Conservation (phyloP, 73 alveolate species). For the Paramecium caudatum region DNA sequence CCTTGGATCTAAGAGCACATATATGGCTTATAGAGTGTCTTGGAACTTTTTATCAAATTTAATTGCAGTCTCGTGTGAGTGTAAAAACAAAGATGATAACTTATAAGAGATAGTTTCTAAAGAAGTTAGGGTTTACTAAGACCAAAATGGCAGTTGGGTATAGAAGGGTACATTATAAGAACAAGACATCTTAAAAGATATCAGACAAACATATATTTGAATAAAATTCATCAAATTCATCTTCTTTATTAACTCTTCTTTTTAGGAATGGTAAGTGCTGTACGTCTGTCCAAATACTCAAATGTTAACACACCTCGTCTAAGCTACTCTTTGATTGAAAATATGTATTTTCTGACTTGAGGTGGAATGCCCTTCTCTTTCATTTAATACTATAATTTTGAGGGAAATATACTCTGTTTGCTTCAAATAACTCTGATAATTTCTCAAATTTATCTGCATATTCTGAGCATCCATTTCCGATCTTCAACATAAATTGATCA, state of each 20-base stretch:
- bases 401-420: constrained; percentile 27
- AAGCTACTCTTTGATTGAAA: constrained; percentile 79
- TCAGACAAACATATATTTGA: too few relatives aligned
- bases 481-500: constrained; percentile 78
- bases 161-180: neutral
- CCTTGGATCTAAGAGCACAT: neutral
- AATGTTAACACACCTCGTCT: constrained; percentile 84
- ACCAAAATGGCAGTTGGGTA: constrained; percentile 22
- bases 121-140: constrained; percentile 19
- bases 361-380: constrained; percentile 83
- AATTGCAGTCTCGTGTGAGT: constrained; percentile 42
- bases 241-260: neutral
- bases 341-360: constrained; percentile 77
- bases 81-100: constrained; percentile 16
- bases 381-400: constrained; percentile 75
- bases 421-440: constrained; percentile 81
- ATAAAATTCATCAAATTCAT: too few relatives aligned
- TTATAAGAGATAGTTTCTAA: neutral
- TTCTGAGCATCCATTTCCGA: constrained; percentile 88
- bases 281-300: constrained; percentile 84
- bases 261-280: constrained; percentile 54
- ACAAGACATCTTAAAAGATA: neutral
- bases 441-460: constrained; percentile 86
- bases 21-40: constrained; percentile 31
- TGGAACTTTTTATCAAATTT: constrained; percentile 52